Evolutionary conservation across 331 rosid species (phyloP).

Genomic region (Malus hybrid): DNA sequence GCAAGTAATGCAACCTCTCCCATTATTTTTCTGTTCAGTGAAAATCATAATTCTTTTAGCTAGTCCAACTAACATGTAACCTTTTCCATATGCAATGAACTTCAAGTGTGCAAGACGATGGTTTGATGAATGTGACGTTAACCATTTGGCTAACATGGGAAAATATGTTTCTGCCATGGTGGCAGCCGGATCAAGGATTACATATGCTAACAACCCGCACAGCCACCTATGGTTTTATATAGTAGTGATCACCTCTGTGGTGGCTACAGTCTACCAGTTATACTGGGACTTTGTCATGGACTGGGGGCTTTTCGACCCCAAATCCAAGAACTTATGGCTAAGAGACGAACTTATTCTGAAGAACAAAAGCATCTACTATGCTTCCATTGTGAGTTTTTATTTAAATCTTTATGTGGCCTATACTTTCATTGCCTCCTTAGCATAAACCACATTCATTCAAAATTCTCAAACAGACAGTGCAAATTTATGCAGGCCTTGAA

Average conservation of each 20-base stretch:
- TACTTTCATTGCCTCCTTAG: background rate
- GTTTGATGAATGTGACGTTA: constrained; percentile 53
- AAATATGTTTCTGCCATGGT: constrained; percentile 97
- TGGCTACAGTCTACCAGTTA: constrained; percentile 75
- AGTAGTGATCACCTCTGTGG: constrained; percentile 57
- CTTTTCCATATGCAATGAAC: background rate
- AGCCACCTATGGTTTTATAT: constrained; percentile 49
- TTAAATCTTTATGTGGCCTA: background rate
- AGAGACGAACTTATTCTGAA: constrained; percentile 75
- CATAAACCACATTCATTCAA: background rate
- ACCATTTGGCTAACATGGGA: constrained; percentile 89
- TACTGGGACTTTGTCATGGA: constrained; percentile 95
- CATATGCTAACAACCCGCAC: constrained; percentile 40
- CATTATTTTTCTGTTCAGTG: background rate
- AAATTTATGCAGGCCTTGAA: constrained; percentile 61
- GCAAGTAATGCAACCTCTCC: constrained; percentile 50
- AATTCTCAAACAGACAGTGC: background rate
- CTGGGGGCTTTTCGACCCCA: constrained; percentile 74
- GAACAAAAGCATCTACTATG: constrained; percentile 62
- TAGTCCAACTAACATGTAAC: constrained; percentile 25
- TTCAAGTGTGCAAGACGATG: constrained; percentile 83
- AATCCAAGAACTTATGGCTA: constrained; percentile 69
- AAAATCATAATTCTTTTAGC: background rate
- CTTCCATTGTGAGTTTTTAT: constrained; percentile 54
- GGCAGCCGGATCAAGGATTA: constrained; percentile 83